Base-by-base conservation (phyloP, 2,329 filamentous ascomycete genomes). In the Paecilomyces fulvus region DNA sequence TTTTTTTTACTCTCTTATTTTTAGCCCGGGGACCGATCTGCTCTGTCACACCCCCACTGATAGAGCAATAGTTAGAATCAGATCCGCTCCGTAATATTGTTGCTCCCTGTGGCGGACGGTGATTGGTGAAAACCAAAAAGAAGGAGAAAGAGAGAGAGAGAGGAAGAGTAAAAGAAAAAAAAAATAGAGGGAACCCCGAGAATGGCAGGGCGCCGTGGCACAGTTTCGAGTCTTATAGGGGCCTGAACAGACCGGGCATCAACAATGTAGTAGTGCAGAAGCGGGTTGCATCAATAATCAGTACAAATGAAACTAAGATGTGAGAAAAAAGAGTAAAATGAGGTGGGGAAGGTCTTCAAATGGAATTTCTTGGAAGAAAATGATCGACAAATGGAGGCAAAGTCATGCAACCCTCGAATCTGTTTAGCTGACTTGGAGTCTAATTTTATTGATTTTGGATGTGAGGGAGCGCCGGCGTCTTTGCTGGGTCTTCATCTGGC, bases 171-270 rank as follows among this genome's bases (percentile, higher is more conserved):
- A n/a, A 55, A 21, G 46, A 52, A 37, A 49, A 25, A 46, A 52
- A 14, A 30, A 31, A 7, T 14, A 52, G n/a, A 37, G 17, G 9
- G 12, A 53, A 46, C 50, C 43, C 49, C 31, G 43, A 50, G 33
- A 53, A 20, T 60, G 62, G 60, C 60, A 59, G 37, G 61, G 57
- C 50, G 53, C 57, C 51, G 55, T 56, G 59, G 54, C 63, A 59
- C 63, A 61, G 64, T 63, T 48, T 59, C 37, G 37, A 59, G 60
- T 56, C 61, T 62, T 64, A 61, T 65, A 62, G 61, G 48, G 21
- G 20, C 48, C 21, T 49, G 28, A 28, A 25, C 11, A 23, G 48
- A 23, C 25, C 21, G 21, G 48, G 25, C 20, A 28, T 49, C 48
- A 49, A 49, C 58, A 60, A 52, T 55, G 55, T 57, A 57, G 52